Base-by-base conservation (phyloP, 352 stramenopile species). In the Pythium biforme region DNA sequence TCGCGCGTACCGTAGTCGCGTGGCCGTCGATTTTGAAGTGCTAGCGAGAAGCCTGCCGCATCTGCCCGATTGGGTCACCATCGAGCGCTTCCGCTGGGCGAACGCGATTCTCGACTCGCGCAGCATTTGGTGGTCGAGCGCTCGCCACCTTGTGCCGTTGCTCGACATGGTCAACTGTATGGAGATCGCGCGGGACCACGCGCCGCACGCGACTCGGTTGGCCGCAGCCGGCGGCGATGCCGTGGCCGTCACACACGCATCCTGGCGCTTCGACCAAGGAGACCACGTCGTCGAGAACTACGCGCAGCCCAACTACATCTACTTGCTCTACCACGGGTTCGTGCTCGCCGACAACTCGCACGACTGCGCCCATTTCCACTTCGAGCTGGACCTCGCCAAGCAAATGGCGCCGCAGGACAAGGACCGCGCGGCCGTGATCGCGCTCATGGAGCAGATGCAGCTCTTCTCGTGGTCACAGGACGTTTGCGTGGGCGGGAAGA, bases 151-250 rank as follows among this genome's bases (percentile, higher is more conserved):
- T 12, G 91, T 97, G 31, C 95, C 95, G 0, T 72, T 98, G 65
- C 78, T 98, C 8, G 95, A 98, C 68, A 91, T 98, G 77, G 86
- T 98, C 37, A 98, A 98, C 74, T 97, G 90, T 62, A 55, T 75
- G 20, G 76, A 88, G 47, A 66, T 81, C 25, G 58, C 70, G 3
- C 52, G 55, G 0, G 57, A 74, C 7, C 81, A 90, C 50, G 56
- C 58, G 22, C 74, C 74, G 0, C 90, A 97, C 47, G 51, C 66
- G 10, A 94, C 84, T 0, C 64, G 43, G 0, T 55, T 90, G 14
- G 58, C 68, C 14, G 49, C 20, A n/a, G n/a, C n/a, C n/a, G n/a
- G n/a, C 10, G 49, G 26, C 6, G 59, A 53, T 15, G 59, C 69
- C 4, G 68, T 72, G 5, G 93, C 93, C 9, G 64, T 90, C 41